Evolutionary conservation across 2,329 filamentous ascomycete genomes (phyloP).

Genomic region (Trichoderma polysporum): DNA sequence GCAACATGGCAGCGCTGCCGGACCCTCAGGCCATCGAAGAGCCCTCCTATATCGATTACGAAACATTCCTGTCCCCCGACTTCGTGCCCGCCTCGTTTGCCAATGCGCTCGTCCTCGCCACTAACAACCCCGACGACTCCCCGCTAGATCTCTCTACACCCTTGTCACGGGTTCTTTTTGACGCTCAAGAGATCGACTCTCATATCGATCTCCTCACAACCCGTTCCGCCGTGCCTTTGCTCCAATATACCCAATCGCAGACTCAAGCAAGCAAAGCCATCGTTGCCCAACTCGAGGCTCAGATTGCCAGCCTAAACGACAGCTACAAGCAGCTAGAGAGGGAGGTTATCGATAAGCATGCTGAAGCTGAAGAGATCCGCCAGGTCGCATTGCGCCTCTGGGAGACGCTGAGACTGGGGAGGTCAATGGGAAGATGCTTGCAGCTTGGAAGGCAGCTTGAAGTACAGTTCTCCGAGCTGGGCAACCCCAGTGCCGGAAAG

Average conservation of each 20-base stretch:
- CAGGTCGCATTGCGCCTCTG: constrained; percentile 75
- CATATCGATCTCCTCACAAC: constrained; percentile 90
- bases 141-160: constrained; percentile 92
- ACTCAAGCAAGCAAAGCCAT: constrained; percentile 71
- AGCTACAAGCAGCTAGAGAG: constrained; percentile 83
- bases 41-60: constrained; percentile 92
- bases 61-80: constrained; percentile 77
- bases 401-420: constrained; percentile 73
- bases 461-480: constrained; percentile 71
- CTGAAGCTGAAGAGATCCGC: constrained; percentile 79
- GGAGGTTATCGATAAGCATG: constrained; percentile 83
- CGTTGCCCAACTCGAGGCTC: constrained; percentile 72
- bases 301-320: constrained; percentile 76
- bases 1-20: constrained; percentile 17
- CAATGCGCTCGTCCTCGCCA: constrained; percentile 82
- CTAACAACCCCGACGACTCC: constrained; percentile 88
- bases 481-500: constrained; percentile 47
- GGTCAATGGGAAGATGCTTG: constrained; percentile 75
- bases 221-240: constrained; percentile 75
- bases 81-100: constrained; percentile 84
- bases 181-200: constrained; percentile 94
- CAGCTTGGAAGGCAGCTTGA: constrained; percentile 84
- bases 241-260: constrained; percentile 74
- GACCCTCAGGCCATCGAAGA: constrained; percentile 37
- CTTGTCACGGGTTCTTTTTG: constrained; percentile 89